These are phyloP conservation scores for Agaricus subrufescens DNA, from an alignment of 768 basidiomycete genomes.

Conservation along the genomic window DNA sequence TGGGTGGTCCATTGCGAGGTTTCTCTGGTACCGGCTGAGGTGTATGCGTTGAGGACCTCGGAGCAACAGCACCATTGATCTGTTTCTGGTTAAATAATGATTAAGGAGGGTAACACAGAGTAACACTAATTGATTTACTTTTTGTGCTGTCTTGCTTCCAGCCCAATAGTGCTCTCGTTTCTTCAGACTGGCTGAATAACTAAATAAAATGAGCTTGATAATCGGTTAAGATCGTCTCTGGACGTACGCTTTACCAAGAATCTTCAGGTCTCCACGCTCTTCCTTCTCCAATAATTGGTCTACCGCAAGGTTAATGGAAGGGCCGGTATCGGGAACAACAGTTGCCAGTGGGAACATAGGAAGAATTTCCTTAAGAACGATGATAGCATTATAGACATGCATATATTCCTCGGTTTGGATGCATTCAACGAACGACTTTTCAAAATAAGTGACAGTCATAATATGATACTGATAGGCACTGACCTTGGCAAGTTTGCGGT, in stretches of 20 bases:
- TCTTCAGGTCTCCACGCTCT: conserved; percentile 80
- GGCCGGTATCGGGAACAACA: conserved; percentile 46
- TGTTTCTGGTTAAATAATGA: conserved; percentile 13
- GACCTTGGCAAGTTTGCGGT: conserved; percentile 70
- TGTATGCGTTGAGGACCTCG: conserved; percentile 28
- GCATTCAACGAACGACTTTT: conserved; percentile 72
- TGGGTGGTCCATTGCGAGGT: conserved; percentile 24
- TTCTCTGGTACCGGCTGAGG: conserved; percentile 31
- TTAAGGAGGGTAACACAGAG: not conserved
- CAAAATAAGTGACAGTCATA: not conserved
- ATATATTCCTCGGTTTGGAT: conserved; percentile 90
- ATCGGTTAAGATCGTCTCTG: conserved; percentile 2
- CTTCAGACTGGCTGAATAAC: conserved; percentile 72
- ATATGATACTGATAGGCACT: conserved; percentile 1
- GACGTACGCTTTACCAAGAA: conserved; percentile 72
- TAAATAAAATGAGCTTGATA: conserved; percentile 18
- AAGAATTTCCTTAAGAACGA: conserved; percentile 87
- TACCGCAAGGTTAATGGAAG: conserved; percentile 53
- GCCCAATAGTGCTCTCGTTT: conserved; percentile 63
- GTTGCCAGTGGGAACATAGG: conserved; percentile 80
- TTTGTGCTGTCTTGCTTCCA: conserved; percentile 22
- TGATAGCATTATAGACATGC: conserved; percentile 96
- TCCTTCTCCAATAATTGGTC: conserved; percentile 68
- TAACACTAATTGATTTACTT: conserved; percentile 17
- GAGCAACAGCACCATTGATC: conserved; percentile 19